Conservation (phyloP, 2,329 filamentous ascomycete genomes). For the Paecilomyces niveus region DNA sequence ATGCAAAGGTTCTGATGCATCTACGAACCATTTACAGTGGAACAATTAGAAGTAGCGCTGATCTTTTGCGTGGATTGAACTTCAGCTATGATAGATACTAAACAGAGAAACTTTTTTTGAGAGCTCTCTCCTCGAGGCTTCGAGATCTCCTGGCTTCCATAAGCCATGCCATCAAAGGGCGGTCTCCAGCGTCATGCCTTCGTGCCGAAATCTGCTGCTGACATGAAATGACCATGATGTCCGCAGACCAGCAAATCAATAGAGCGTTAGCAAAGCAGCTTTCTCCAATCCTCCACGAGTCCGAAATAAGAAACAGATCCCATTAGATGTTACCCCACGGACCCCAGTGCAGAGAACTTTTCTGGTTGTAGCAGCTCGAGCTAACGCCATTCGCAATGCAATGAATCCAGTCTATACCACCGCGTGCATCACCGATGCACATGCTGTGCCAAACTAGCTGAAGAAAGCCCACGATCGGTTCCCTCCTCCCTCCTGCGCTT, state of each 20-base stretch:
- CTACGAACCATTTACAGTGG: background rate
- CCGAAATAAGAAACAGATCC: conserved; percentile 23
- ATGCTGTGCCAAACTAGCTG: conserved; percentile 14
- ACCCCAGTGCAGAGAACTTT: conserved; percentile 25
- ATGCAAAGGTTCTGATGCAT: too few relatives aligned
- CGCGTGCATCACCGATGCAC: conserved; percentile 12
- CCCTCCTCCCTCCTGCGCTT: conserved; percentile 6
- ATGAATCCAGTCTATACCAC: conserved; percentile 27
- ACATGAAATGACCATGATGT: conserved; percentile 20
- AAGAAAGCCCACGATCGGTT: conserved; percentile 15
- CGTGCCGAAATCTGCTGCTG: conserved; percentile 15
- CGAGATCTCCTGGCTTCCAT: conserved; percentile 11
- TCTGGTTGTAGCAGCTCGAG: conserved; percentile 28
- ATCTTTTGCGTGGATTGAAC: conserved; percentile 2
- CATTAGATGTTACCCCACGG: conserved; percentile 23
- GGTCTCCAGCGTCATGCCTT: conserved; percentile 14
- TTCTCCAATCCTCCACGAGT: conserved; percentile 27
- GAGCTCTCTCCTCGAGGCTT: conserved; percentile 25
- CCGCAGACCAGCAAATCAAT: conserved; percentile 18
- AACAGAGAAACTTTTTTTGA: conserved; percentile 8
- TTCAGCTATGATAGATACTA: conserved; percentile 3
- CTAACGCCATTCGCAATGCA: conserved; percentile 39
- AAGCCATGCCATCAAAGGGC: conserved; percentile 12
- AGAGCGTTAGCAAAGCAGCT: conserved; percentile 27
- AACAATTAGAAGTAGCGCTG: conserved; percentile 4